Base-by-base conservation (phyloP, 139 green algal genomes). In the Ulvella scutata region DNA sequence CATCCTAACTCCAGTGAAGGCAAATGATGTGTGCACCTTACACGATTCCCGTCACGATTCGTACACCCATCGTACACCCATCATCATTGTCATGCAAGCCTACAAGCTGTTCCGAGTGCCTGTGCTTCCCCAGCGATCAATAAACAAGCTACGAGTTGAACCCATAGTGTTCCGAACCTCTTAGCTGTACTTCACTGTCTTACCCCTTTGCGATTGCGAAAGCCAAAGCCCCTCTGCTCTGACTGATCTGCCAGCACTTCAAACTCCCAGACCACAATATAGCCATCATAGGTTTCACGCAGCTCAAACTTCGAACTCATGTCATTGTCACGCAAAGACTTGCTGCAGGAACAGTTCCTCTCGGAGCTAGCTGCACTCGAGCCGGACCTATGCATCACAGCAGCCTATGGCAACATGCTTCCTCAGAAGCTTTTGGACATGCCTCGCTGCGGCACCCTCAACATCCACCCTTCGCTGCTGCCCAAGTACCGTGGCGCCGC, bases 381-480 rank as follows among this genome's bases (percentile, higher is more conserved):
- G 23, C 90, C 92, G 0, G 93, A 99, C 81, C 83, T 99, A 29
- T 94, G 87, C 73, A 78, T 99, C 6, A 99, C 95, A 0, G 95
- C 93, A 3, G 95, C 95, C 0, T 98, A 99, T 73, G 95, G 95
- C 77, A 97, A 98, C 85, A 91, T 98, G 76, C 85, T 99, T 37
- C 95, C 95, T 1, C 77, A 85, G 39, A 51, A 43, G 3, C 98
- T 99, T 84, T 85, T 98, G 29, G 83, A 87, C 74, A 92, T 96
- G 7, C 94, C 94, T 0, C 75, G 60, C 2, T 79, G 84, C 33
- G 94, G 94, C 43, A 97, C 92, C 0, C 87, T 99, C 43, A 99
- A 99, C 87, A 92, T 99, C 73, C 94, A 99, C 83, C 94, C 94
- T 26, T 92, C 82, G 75, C 85, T 98, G 40, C 88, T 99, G 76